Percentiles rank a stretch among this genome's conserved stretches.
Conservation (phyloP, 2,329 filamentous ascomycete species). For the Xylaria sp. region DNA sequence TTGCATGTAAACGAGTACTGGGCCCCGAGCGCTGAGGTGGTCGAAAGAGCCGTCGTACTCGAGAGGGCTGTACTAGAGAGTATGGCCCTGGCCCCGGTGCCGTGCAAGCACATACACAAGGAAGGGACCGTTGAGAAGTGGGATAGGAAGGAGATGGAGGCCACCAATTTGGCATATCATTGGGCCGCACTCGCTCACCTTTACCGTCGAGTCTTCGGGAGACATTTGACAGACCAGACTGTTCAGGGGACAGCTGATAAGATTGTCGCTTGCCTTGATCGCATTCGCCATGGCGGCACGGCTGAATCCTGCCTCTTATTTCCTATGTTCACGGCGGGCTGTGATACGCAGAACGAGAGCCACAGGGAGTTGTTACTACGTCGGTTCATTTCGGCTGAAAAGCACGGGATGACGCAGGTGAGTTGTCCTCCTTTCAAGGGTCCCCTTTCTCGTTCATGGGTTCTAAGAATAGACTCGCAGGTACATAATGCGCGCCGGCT, state of each 20-base stretch:
- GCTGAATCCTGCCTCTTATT: slow-evolving; percentile 73
- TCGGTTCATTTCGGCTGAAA: slow-evolving; percentile 62
- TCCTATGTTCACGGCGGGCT: slow-evolving; percentile 78
- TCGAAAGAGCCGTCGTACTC: slow-evolving; percentile 53
- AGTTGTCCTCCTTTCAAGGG: slow-evolving; percentile 23
- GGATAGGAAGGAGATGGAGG: slow-evolving; percentile 59
- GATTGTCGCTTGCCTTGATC: slow-evolving; percentile 57
- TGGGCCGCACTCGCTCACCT: slow-evolving; percentile 74
- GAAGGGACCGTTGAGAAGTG: slow-evolving; percentile 48
- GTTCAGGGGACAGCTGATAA: slow-evolving; percentile 59
- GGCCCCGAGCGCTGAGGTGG: slow-evolving; percentile 51
- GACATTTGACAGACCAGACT: slow-evolving; percentile 48
- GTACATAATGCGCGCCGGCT: slow-evolving; percentile 55
- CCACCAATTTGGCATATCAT: slow-evolving; percentile 74
- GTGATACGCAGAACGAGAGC: slow-evolving; percentile 55
- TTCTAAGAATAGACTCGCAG: slow-evolving; percentile 32
- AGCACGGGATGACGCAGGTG: slow-evolving; percentile 71
- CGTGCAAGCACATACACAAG: slow-evolving; percentile 44
- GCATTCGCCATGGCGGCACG: slow-evolving; percentile 59
- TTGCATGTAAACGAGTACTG: slow-evolving; percentile 49
- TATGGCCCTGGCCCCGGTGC: slow-evolving; percentile 38
- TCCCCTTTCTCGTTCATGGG: background rate
- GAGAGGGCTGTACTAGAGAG: slow-evolving; percentile 57
- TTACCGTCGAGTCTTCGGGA: slow-evolving; percentile 65
- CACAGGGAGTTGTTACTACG: slow-evolving; percentile 58